phyloP scores from a whole-genome alignment of 2,329 filamentous ascomycete genomes.

The Beauveria asiatica region DNA sequence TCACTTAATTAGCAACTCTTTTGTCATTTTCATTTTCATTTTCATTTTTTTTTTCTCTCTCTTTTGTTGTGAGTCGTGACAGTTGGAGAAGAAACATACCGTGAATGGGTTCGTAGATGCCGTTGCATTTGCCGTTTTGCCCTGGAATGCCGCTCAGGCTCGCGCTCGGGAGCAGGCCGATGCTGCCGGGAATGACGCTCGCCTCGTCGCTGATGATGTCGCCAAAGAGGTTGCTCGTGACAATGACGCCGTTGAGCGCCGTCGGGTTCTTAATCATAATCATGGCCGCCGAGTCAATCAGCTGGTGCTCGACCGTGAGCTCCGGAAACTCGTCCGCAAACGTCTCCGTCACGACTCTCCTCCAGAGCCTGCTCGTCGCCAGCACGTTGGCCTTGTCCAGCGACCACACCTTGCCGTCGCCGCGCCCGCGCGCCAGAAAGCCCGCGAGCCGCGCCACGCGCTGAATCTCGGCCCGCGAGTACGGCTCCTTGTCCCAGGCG shows the following conservation, averaged over 20 bases:
- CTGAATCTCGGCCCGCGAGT: conserved; percentile 78
- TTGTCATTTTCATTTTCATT: too few species aligned
- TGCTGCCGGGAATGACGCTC: conserved; percentile 53
- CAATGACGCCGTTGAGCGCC: conserved; percentile 78
- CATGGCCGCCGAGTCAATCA: conserved; percentile 97
- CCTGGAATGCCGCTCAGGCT: conserved; percentile 81
- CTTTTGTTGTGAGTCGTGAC: too few species aligned
- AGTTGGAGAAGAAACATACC: conserved; percentile 30
- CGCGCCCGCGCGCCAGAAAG: conserved; percentile 66
- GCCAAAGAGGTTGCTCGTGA: conserved; percentile 91
- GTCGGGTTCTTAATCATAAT: conserved; percentile 91
- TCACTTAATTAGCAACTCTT: too few species aligned
- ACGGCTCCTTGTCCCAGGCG: conserved; percentile 80
- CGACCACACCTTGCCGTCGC: conserved; percentile 65
- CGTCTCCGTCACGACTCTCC: conserved; percentile 75
- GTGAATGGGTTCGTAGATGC: conserved; percentile 97
- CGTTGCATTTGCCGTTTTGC: conserved; percentile 75
- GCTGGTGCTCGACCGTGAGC: conserved; percentile 74
- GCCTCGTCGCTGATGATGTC: conserved; percentile 96
- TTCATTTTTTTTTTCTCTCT: too few species aligned
- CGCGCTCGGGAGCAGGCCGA: conserved; percentile 82
- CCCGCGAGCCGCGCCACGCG: conserved; percentile 76
- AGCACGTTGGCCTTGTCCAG: conserved; percentile 97
- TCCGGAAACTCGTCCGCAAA: conserved; percentile 86
- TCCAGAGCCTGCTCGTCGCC: conserved; percentile 82